Evolutionary conservation across 1,284 basidiomycete genomes (phyloP).

Genomic region (Cryptococcus sp.): DNA sequence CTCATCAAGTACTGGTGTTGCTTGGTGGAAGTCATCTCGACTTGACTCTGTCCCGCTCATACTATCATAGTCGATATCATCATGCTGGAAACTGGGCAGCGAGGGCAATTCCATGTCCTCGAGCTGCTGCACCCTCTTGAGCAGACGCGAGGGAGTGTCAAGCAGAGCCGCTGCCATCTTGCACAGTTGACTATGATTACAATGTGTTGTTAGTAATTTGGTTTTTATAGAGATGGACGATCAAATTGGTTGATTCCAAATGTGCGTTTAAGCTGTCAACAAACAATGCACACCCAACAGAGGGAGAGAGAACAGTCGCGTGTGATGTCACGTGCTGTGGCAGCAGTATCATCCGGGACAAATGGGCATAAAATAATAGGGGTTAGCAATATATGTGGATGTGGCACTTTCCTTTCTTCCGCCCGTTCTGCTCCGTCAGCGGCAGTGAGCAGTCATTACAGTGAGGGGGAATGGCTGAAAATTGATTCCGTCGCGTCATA

Average conservation of each 20-base stretch:
- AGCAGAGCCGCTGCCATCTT: slow-evolving; percentile 34
- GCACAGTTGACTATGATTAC: neutral
- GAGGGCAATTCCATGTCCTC: slow-evolving; percentile 52
- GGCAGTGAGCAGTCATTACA: neutral
- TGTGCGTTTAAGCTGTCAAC: slow-evolving; percentile 2
- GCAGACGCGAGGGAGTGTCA: slow-evolving; percentile 43
- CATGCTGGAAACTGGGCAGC: slow-evolving; percentile 45
- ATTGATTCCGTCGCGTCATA: too few species aligned
- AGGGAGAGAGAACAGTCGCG: slow-evolving; percentile 24
- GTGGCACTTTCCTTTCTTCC: slow-evolving; percentile 4
- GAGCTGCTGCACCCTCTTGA: slow-evolving; percentile 41
- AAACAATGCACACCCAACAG: slow-evolving; percentile 13
- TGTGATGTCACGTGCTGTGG: slow-evolving; percentile 4
- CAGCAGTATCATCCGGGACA: slow-evolving; percentile 5
- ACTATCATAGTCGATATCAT: slow-evolving; percentile 43
- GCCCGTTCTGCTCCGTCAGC: neutral
- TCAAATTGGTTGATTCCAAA: neutral
- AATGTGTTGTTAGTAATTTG: slow-evolving; percentile 2
- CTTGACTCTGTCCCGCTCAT: slow-evolving; percentile 12
- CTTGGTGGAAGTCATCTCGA: slow-evolving; percentile 9
- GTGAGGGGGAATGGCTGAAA: too few species aligned
- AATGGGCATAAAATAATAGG: slow-evolving; percentile 5
- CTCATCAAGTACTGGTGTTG: neutral
- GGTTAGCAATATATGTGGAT: neutral
- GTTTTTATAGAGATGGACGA: neutral